These are phyloP conservation scores for Calvatia gigantea DNA, from an alignment of 768 basidiomycete species.

Conservation along the genomic window DNA sequence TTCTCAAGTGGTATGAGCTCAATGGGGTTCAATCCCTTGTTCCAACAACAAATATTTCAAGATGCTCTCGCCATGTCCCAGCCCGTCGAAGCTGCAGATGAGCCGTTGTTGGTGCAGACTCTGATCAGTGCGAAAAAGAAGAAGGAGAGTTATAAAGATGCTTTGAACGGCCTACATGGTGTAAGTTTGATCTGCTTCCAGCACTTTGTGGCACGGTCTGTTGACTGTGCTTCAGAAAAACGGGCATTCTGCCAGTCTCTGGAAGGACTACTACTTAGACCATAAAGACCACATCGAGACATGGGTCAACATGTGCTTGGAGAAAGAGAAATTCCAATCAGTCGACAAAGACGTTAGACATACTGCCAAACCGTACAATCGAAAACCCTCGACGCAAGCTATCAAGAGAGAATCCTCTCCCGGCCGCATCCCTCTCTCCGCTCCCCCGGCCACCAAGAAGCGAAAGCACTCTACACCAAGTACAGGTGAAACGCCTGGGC, in stretches of 20 bases:
- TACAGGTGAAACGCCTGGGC: background rate
- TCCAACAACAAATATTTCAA: slow-evolving; percentile 54
- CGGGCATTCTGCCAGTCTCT: slow-evolving; percentile 55
- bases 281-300: slow-evolving; percentile 59
- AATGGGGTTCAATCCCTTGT: slow-evolving; percentile 36
- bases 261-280: slow-evolving; percentile 82
- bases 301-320: slow-evolving; percentile 33
- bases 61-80: slow-evolving; percentile 51
- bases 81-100: slow-evolving; percentile 56
- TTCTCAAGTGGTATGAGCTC: slow-evolving; percentile 28
- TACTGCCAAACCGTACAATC: slow-evolving; percentile 2
- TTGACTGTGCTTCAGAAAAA: slow-evolving; percentile 32
- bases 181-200: slow-evolving; percentile 35
- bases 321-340: slow-evolving; percentile 21
- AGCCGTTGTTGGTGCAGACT: slow-evolving; percentile 52
- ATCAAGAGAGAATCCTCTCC: slow-evolving; percentile 20
- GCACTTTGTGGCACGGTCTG: slow-evolving; percentile 15
- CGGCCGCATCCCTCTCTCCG: slow-evolving; percentile 1
- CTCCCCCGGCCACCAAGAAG: slow-evolving; percentile 2
- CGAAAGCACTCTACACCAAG: slow-evolving; percentile 8
- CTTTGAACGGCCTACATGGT: slow-evolving; percentile 64
- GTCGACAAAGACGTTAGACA: slow-evolving; percentile 10
- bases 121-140: slow-evolving; percentile 36
- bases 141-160: slow-evolving; percentile 56
- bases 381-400: background rate